Base-by-base conservation (phyloP, 768 basidiomycete species). In the Obba rivulosa region DNA sequence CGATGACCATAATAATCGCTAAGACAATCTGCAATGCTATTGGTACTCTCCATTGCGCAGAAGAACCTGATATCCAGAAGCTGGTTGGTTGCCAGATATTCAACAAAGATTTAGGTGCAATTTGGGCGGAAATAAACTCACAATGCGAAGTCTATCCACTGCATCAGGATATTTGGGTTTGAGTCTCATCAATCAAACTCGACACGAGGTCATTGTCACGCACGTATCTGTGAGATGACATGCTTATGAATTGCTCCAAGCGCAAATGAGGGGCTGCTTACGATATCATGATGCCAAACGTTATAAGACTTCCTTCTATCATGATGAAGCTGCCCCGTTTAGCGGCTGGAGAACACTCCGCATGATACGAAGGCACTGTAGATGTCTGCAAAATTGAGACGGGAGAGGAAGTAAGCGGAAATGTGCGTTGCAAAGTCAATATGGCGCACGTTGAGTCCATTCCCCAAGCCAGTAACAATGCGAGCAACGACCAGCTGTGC, bases 121-220 rank as follows among this genome's bases (percentile, higher is more conserved):
- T 3, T 18, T 22, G 4, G 11, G 31, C 14, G 4, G 3, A 23
- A 28, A n/a, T 40, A n/a, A 22, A 62, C 73, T 25, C 62, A 80
- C 77, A 81, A 63, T 18, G 77, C 80, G 45, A 84, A 80, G 56
- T 81, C 80, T 53, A 83, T 67, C 82, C 83, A 83, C 76, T 80
- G 41, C 5, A 49, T 21, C 4, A 22, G 41, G 14, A 42, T 3
- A 47, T 17, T 18, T 35, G 11, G 20, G 35, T 18, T 13, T 23
- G 37, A 22, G 34, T 50, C 23, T 31, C 41, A 31, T 40, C 11
- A 45, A 20, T 20, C 25, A 10, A 21, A 8, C 31, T 38, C 18
- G 31, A 34, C 34, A 42, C 20, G 21, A 41, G n/a, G 2, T 41
- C 10, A 42, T 20, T 8, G 24, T 14, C 21, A 60, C 59, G 31